These are phyloP conservation scores for Agapanthus africanus DNA, from an alignment of 106 monocot genomes.

Conservation along the genomic window DNA sequence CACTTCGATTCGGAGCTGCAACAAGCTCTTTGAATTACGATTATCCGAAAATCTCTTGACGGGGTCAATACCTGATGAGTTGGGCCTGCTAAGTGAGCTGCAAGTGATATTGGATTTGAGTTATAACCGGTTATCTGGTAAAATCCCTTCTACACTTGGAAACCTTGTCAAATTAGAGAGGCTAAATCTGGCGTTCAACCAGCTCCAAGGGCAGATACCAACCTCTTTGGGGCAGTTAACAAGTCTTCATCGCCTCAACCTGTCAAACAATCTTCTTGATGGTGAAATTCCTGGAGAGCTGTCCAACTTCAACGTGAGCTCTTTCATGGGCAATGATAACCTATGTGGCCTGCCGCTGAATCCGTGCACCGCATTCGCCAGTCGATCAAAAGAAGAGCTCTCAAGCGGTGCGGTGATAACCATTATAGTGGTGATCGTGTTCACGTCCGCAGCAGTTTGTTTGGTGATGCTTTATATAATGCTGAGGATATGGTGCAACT, in stretches of 20 bases:
- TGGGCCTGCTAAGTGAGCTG: constrained; percentile 60
- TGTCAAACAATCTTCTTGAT: constrained; percentile 61
- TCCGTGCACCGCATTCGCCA: constrained; percentile 11
- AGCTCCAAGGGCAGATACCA: constrained; percentile 59
- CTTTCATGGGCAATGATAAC: constrained; percentile 38
- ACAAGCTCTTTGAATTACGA: constrained; percentile 62
- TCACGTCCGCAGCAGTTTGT: constrained; percentile 56
- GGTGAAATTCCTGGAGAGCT: constrained; percentile 47
- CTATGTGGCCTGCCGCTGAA: constrained; percentile 62
- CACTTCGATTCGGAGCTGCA: constrained; percentile 38
- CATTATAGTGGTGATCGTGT: constrained; percentile 57
- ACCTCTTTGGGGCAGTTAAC: constrained; percentile 49
- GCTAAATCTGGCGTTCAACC: constrained; percentile 72
- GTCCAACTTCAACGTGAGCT: constrained; percentile 43
- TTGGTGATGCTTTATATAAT: constrained; percentile 65
- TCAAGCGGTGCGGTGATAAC: constrained; percentile 38
- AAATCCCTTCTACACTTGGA: constrained; percentile 60
- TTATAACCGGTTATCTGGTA: constrained; percentile 58
- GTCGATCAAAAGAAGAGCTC: constrained; percentile 8
- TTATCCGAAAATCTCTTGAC: constrained; percentile 58
- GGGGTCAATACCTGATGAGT: constrained; percentile 61
- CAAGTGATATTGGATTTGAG: constrained; percentile 83
- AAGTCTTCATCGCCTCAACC: constrained; percentile 60
- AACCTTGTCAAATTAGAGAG: constrained; percentile 76
- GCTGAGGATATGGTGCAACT: constrained; percentile 78